Evolutionary conservation across 148 eudicot genomes (phyloP).

Genomic region (Fagopyrum esculentum): DNA sequence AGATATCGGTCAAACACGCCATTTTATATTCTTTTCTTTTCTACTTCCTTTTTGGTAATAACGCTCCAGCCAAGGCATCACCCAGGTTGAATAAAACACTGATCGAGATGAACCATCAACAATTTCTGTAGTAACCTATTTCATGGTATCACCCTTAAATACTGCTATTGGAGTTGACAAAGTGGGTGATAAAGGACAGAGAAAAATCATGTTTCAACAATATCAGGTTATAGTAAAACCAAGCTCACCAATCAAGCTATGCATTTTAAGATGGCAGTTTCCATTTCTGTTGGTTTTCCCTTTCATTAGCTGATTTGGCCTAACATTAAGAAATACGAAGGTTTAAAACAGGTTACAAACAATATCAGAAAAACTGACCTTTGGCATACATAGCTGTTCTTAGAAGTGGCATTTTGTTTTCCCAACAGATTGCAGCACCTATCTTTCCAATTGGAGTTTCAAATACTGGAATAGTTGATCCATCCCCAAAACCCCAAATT

Average conservation of each 20-base stretch:
- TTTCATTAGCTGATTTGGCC: background rate
- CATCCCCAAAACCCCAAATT: constrained; percentile 97
- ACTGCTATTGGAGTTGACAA: background rate
- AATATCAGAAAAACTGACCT: constrained; percentile 36
- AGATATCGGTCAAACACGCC: background rate
- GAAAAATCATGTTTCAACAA: background rate
- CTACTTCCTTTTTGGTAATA: background rate
- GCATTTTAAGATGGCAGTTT: background rate
- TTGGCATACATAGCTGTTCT: constrained; percentile 94
- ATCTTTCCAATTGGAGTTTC: constrained; percentile 83
- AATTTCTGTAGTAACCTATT: background rate
- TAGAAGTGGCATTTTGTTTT: constrained; percentile 89
- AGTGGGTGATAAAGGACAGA: background rate
- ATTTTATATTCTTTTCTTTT: background rate
- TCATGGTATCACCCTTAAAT: background rate
- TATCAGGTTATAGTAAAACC: background rate
- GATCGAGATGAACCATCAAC: background rate
- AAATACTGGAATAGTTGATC: constrained; percentile 84
- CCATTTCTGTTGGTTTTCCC: background rate
- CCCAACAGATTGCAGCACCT: constrained; percentile 97
- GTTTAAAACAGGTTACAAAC: background rate
- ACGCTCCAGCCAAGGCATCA: background rate
- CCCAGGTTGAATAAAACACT: background rate
- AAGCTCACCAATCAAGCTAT: background rate
- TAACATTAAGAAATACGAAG: background rate